Evolutionary conservation across 441 rosid species (phyloP).

Genomic region (Macaranga tanarius): DNA sequence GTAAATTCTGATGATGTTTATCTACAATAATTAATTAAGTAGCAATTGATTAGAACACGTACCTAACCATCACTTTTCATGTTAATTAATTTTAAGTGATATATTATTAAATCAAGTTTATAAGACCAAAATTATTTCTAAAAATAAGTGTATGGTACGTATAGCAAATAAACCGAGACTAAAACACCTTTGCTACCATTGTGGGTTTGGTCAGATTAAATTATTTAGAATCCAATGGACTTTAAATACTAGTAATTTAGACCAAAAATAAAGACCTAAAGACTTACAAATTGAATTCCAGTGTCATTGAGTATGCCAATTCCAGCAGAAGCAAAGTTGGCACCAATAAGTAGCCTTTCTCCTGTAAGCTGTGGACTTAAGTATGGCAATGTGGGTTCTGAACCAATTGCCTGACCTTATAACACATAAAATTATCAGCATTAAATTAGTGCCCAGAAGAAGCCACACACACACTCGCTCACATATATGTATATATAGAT

Average conservation of each 20-base stretch:
- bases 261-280: too few relatives aligned
- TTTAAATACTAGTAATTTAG: too few relatives aligned
- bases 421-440: slow-evolving; percentile 1
- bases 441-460: neutral
- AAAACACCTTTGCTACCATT: too few relatives aligned
- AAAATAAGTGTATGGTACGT: neutral
- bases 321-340: slow-evolving; percentile 97
- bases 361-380: slow-evolving; percentile 72
- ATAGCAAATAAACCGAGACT: neutral
- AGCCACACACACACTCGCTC: neutral
- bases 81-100: too few relatives aligned
- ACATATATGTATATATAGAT: neutral
- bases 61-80: slow-evolving; percentile 16
- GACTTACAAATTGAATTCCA: slow-evolving; percentile 85
- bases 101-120: too few relatives aligned
- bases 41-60: neutral
- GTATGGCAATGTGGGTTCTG: slow-evolving; percentile 82
- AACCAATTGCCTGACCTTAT: slow-evolving; percentile 73
- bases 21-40: slow-evolving; percentile 34
- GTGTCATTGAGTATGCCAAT: slow-evolving; percentile 95
- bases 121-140: neutral
- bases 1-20: slow-evolving; percentile 64
- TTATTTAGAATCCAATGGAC: too few relatives aligned
- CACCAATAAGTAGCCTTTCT: slow-evolving; percentile 70
- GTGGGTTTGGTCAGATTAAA: too few relatives aligned